Evolutionary conservation across 2,329 filamentous ascomycete species (phyloP).

Genomic region (Hymenoscyphus fraxineus): DNA sequence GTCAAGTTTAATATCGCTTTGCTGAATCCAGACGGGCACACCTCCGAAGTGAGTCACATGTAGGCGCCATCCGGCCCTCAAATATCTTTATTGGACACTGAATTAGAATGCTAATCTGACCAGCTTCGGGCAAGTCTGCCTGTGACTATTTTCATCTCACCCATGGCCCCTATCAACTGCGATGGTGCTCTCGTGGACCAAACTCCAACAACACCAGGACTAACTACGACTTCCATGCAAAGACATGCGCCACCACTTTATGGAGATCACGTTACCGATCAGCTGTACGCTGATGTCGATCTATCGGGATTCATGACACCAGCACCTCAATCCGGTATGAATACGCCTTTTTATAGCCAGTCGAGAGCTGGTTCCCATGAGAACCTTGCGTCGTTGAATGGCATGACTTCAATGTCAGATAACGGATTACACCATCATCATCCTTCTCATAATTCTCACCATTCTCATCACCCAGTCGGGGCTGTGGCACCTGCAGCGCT

Average conservation of each 20-base stretch:
- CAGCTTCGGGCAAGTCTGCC: conserved; percentile 85
- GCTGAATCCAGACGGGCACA: conserved; percentile 90
- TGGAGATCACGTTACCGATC: conserved; percentile 83
- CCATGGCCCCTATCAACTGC: conserved; percentile 84
- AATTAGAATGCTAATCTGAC: conserved; percentile 19
- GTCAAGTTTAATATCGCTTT: conserved; percentile 87
- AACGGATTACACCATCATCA: conserved; percentile 41
- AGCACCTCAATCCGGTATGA: conserved; percentile 65
- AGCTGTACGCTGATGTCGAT: conserved; percentile 85
- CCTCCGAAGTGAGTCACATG: conserved; percentile 67
- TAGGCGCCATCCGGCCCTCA: not conserved
- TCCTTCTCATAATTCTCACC: conserved; percentile 40
- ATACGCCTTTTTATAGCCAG: conserved; percentile 71
- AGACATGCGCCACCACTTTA: conserved; percentile 84
- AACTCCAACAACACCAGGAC: conserved; percentile 46
- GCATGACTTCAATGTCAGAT: not conserved
- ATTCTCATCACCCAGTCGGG: conserved; percentile 40
- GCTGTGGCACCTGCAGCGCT: conserved; percentile 50
- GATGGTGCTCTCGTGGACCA: conserved; percentile 73
- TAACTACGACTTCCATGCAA: conserved; percentile 44
- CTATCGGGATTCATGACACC: conserved; percentile 77
- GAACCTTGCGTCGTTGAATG: conserved; percentile 60
- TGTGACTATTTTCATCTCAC: conserved; percentile 91
- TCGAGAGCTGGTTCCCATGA: conserved; percentile 76
- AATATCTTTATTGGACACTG: not conserved